Conservation (phyloP, 345 rosid genomes). For the Dovyalis caffra region DNA sequence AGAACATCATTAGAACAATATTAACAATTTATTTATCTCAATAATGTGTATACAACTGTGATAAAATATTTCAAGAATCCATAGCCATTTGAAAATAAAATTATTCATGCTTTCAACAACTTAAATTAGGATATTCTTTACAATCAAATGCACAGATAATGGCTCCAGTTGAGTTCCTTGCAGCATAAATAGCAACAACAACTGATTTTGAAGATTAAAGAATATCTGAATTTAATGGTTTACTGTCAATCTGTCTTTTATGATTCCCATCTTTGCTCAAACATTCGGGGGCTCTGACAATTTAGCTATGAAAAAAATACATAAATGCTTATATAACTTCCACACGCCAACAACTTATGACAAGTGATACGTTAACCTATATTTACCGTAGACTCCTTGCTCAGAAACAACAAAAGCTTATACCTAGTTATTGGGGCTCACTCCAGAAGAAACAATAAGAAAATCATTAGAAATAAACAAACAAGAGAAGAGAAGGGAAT, state of each 20-base stretch:
- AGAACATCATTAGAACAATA: neutral
- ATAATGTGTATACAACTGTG: neutral
- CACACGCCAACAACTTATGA: neutral
- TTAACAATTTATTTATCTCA: neutral
- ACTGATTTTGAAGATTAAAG: neutral
- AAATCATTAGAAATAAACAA: neutral
- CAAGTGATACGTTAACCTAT: neutral
- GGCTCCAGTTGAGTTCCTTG: neutral
- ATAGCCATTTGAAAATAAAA: neutral
- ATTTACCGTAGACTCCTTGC: neutral
- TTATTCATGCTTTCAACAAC: neutral
- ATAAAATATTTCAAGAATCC: neutral
- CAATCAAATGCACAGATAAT: neutral
- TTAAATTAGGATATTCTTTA: neutral
- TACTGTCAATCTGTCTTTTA: neutral
- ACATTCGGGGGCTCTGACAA: neutral
- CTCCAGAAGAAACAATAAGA: neutral
- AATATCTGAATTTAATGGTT: neutral
- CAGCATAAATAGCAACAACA: neutral
- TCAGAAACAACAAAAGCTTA: neutral
- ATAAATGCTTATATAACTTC: neutral
- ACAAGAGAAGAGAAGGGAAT: neutral
- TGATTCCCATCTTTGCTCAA: neutral
- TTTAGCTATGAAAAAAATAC: neutral
- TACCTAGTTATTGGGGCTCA: neutral